Base-by-base conservation (phyloP, 202 grass and related monocot genomes). In the Elaeis oleifera region DNA sequence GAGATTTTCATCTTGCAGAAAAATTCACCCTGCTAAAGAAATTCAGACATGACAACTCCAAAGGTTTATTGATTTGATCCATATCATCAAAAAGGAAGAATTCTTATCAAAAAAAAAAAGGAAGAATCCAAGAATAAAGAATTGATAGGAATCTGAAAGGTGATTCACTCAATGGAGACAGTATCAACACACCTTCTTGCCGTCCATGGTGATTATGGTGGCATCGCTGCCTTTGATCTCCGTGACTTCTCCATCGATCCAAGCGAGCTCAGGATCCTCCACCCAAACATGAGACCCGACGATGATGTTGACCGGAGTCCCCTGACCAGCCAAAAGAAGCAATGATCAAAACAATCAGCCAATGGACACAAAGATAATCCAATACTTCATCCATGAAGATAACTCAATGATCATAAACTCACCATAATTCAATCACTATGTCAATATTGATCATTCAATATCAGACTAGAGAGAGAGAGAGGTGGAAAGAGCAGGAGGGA, bases 281-380 rank as follows among this genome's bases (percentile, higher is more conserved):
- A 83, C 20, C 91, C 91, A 96, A 1, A 96, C 91, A 6, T 85
- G 84, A 65, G 91, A 90, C 22, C 91, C 91, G 60, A 89, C 87
- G 71, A 90, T 85, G 60, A 96, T 89, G 84, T 90, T 96, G 70
- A 90, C 81, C 76, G 87, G 81, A 53, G 81, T 85, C 54, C 87
- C 91, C 91, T 96, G 81, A 21, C 51, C 53, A 49, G 8, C 36
- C 36, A 39, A 39, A 2, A 39, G 11, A 29, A 69, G 22, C 29
- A 56, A 21, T 14, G 58, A 56, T 51, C 56, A 49, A 25, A 18
- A 11, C 9, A 55, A 74, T 49, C 69, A 80, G 15, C 36, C 3
- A 21, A 24, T 28, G 18, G 51, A 18, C 5, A 50, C n/a, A 25
- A 3, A 36, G 62, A 57, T 17, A 39, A 22, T 19, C 27, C 27